Evolutionary conservation across 2,329 filamentous ascomycete genomes (phyloP).

Genomic region (Waltergamsia citrina): DNA sequence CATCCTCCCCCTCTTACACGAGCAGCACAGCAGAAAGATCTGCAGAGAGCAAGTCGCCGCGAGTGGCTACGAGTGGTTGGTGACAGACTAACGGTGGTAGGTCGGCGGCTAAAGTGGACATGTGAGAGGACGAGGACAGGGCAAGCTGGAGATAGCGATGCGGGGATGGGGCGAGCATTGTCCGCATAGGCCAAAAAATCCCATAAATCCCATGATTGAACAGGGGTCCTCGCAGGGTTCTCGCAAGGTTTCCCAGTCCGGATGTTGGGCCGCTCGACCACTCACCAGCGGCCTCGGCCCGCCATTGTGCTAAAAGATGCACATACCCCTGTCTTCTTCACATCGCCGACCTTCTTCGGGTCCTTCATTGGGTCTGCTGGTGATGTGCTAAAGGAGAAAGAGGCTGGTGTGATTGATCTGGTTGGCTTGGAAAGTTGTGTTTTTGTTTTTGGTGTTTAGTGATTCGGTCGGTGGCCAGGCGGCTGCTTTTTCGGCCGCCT

Average conservation of each 20-base stretch:
- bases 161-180: too few relatives aligned
- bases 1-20: background rate
- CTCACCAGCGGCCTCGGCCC: conserved; percentile 5
- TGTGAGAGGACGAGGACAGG: background rate
- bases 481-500: too few relatives aligned
- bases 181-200: too few relatives aligned
- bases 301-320: conserved; percentile 6
- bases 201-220: background rate
- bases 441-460: too few relatives aligned
- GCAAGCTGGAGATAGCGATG: background rate
- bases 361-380: background rate
- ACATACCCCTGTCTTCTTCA: conserved; percentile 6
- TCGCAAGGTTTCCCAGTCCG: too few relatives aligned
- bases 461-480: too few relatives aligned
- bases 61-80: background rate
- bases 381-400: background rate
- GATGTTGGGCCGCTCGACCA: conserved; percentile 1
- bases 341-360: background rate
- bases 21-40: too few relatives aligned
- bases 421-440: too few relatives aligned
- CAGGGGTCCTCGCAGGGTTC: background rate
- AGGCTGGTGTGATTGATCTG: background rate
- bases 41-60: background rate
- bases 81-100: too few relatives aligned
- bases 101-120: background rate